These are phyloP conservation scores for Chytridium lagenaria DNA, from an alignment of 371 early-diverging fungal genomes.

Conservation along the genomic window DNA sequence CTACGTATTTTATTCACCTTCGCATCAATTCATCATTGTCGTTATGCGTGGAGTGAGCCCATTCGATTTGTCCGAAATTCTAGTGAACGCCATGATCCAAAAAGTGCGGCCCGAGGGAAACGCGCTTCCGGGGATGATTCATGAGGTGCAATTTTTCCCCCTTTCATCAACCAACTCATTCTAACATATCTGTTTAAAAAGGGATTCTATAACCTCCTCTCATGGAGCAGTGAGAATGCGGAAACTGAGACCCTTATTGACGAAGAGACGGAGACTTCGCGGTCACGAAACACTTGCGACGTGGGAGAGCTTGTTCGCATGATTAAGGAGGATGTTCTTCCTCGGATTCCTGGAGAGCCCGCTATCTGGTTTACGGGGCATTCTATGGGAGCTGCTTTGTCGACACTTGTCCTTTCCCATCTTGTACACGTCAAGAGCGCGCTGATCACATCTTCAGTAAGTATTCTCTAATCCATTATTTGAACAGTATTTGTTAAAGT, in stretches of 20 bases:
- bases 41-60: constrained; percentile 30
- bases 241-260: background rate
- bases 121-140: constrained; percentile 32
- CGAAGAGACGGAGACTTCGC: background rate
- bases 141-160: constrained; percentile 23
- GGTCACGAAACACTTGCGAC: constrained; percentile 1
- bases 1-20: constrained; percentile 28
- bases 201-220: constrained; percentile 34
- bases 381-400: constrained; percentile 30
- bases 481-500: background rate
- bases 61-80: constrained; percentile 36
- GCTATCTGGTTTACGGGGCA: constrained; percentile 43
- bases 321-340: constrained; percentile 18
- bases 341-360: constrained; percentile 8
- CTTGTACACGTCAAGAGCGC: constrained; percentile 22
- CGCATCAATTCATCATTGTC: constrained; percentile 25
- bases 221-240: constrained; percentile 8
- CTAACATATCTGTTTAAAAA: background rate
- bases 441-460: constrained; percentile 21
- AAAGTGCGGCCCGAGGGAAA: constrained; percentile 20
- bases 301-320: constrained; percentile 12
- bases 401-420: constrained; percentile 34
- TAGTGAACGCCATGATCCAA: constrained; percentile 28
- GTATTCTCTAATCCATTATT: background rate
- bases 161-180: background rate